Conservation (phyloP, 108 stramenopile genomes). For the Phaeodactylum tricornutum region DNA sequence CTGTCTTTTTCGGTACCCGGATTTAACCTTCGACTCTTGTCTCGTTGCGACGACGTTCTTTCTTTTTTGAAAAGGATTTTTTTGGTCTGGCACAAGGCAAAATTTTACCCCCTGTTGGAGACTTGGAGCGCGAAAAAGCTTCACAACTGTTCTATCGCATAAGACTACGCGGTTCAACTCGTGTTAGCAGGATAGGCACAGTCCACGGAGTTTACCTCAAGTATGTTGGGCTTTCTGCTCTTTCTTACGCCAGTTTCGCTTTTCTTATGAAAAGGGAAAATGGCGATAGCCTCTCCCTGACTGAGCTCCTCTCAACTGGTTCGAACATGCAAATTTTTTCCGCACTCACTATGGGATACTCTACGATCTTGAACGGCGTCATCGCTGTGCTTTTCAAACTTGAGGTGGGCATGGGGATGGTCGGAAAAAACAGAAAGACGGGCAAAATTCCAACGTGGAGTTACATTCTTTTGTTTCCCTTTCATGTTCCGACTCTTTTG, state of each 20-base stretch:
- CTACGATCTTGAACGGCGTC: slow-evolving; percentile 57
- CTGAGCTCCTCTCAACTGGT: neutral
- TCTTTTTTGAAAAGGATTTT: no score
- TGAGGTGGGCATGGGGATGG: slow-evolving; percentile 56
- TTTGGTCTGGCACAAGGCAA: no score
- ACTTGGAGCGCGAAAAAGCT: no score
- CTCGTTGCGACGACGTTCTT: no score
- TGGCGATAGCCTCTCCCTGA: slow-evolving; percentile 11
- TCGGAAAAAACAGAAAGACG: slow-evolving; percentile 60
- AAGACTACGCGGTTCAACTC: no score
- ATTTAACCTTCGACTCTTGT: no score
- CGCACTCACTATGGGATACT: slow-evolving; percentile 52
- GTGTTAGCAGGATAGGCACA: slow-evolving; percentile 62
- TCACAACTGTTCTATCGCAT: no score
- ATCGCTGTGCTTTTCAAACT: slow-evolving; percentile 76
- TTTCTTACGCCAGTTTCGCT: slow-evolving; percentile 62
- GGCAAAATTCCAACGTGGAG: slow-evolving; percentile 76
- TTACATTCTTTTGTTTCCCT: slow-evolving; percentile 58
- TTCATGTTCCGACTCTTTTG: slow-evolving; percentile 60
- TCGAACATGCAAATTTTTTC: neutral
- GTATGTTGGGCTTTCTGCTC: slow-evolving; percentile 73
- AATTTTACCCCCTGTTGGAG: no score
- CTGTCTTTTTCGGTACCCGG: no score
- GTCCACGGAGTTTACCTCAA: slow-evolving; percentile 85
- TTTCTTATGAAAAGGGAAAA: slow-evolving; percentile 23